A percentile compares a stretch with the other conserved stretches of the same genome.
These are phyloP conservation scores for Thinopyrum elongatum DNA, from an alignment of 176 grass and related monocot genomes.

Conservation along the genomic window DNA sequence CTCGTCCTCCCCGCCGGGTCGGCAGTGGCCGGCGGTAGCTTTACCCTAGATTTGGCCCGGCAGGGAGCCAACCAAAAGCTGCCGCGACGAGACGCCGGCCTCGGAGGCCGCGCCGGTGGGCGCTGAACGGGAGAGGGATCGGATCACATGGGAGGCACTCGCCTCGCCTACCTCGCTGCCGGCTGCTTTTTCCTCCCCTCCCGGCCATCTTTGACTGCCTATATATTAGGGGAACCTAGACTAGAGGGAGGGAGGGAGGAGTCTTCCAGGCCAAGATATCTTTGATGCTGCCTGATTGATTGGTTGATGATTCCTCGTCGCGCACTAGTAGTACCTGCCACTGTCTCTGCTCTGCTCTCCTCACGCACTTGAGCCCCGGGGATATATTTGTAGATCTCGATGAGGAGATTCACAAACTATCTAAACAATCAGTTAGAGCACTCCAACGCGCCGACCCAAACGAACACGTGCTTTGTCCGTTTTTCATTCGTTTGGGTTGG, in stretches of 20 bases:
- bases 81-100: conserved; percentile 8
- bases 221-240: neutral
- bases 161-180: neutral
- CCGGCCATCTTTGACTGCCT: conserved; percentile 14
- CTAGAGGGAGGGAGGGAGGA: neutral
- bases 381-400: neutral
- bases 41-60: conserved; percentile 4
- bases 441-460: too few relatives aligned
- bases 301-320: conserved; percentile 7
- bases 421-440: neutral
- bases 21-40: conserved; percentile 5
- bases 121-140: neutral
- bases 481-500: too few relatives aligned
- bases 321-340: conserved; percentile 1
- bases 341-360: neutral
- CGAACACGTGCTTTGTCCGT: too few relatives aligned
- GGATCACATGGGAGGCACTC: conserved; percentile 17
- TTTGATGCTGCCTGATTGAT: conserved; percentile 1
- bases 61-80: conserved; percentile 8
- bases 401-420: neutral
- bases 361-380: neutral
- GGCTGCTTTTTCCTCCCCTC: neutral
- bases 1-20: neutral
- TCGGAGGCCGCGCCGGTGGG: neutral
- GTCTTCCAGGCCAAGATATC: conserved; percentile 21